Base-by-base conservation (phyloP, 2,329 filamentous ascomycete species). In the Penicillium glabrum region DNA sequence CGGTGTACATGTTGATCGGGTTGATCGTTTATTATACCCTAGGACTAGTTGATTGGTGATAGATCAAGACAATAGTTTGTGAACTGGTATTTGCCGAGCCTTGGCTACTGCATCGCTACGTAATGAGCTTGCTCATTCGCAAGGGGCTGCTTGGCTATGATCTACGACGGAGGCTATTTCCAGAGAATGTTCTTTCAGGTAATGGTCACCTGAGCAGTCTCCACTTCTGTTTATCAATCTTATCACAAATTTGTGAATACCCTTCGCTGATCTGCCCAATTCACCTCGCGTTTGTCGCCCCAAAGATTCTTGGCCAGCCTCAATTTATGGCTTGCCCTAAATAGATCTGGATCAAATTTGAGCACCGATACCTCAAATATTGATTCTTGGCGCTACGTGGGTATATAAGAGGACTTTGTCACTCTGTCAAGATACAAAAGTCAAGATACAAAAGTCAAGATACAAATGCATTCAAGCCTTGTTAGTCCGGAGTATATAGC, bases 41-140 rank as follows among this genome's bases (percentile, higher is more conserved):
- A 14, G 19, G 11, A 10, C 19, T 41, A 10, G 39, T 41, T 23
- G n/a, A 41, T 23, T 19, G 19, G 19, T 41, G 23, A 11, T 23
- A 41, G 39, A 41, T 9, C 24, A 29, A 51, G 16, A 44, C 49
- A 54, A 41, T 54, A 54, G 26, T 54, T 19, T 48, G 45, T 24
- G 33, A 44, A 43, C n/a, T 48, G 23, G 23, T 24, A 39, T 35
- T 29, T 47, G 44, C 33, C 51, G 51, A 54, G 51, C 43, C 51
- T 54, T 54, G 45, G 51, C 51, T 54, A 14, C 51, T 41, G 39
- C 39, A 5, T 41, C 39, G 19, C 19, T 41, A 23, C 39, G 39
- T 41, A 41, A 41, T 41, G 9, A 14, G 39, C 39, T 11, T 21
- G 10, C 3, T 41, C 11, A 11, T 23, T 21, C 9, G n/a, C 39